Evolutionary conservation across 2,329 filamentous ascomycete species (phyloP).

Genomic region (Cercospora sojina): DNA sequence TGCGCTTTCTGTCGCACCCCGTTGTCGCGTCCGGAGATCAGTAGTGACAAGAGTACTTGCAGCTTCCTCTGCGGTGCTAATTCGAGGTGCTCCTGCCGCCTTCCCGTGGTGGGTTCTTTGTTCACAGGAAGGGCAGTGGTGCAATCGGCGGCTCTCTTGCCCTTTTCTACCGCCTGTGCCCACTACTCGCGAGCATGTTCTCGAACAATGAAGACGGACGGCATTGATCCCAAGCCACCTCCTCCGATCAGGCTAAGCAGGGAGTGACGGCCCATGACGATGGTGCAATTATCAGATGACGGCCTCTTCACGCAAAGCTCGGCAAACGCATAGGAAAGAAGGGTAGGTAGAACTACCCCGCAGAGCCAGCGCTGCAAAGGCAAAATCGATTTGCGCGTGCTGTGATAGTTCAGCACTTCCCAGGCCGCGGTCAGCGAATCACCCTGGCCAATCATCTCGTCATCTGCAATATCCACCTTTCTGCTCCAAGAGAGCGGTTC

Average conservation of each 20-base stretch:
- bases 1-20: slow-evolving; percentile 1
- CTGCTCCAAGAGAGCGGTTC: background rate
- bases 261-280: slow-evolving; percentile 3
- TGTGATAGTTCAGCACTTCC: background rate
- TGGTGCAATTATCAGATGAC: slow-evolving; percentile 4
- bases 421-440: background rate
- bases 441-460: background rate
- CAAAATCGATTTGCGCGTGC: background rate
- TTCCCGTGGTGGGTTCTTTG: background rate
- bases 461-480: background rate
- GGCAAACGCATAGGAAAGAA: background rate
- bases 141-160: background rate
- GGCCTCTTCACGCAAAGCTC: slow-evolving; percentile 2
- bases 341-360: slow-evolving; percentile 5
- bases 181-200: slow-evolving; percentile 1
- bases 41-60: background rate
- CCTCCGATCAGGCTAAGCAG: background rate
- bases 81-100: background rate
- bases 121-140: background rate
- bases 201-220: background rate
- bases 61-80: background rate
- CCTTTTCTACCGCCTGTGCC: background rate
- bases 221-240: background rate
- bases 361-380: background rate
- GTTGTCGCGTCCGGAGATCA: slow-evolving; percentile 1